phyloP scores from a whole-genome alignment of 768 basidiomycete species.

The Scleroderma citrinum region DNA sequence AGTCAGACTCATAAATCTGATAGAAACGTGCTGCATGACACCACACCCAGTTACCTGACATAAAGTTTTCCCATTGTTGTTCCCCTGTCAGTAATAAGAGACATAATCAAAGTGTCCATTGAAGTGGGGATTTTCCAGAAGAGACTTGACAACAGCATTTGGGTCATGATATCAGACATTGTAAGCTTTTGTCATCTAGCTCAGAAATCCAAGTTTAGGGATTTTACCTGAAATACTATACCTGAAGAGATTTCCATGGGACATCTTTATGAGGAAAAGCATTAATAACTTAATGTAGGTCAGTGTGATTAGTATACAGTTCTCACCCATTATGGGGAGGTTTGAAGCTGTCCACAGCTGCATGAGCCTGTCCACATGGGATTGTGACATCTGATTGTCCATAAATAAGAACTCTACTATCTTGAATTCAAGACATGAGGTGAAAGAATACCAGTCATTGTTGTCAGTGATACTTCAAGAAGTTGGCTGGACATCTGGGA shows the following conservation, averaged over 20 bases:
- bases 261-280: neutral
- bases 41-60: neutral
- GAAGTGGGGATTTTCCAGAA: neutral
- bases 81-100: neutral
- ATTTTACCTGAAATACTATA: neutral
- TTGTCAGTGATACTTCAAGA: neutral
- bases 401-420: slow-evolving; percentile 12
- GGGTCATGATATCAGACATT: neutral
- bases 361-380: slow-evolving; percentile 12
- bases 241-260: neutral
- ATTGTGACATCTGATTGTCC: slow-evolving; percentile 13
- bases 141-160: neutral
- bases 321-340: neutral
- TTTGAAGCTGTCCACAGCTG: slow-evolving; percentile 6
- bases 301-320: neutral
- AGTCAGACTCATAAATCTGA: neutral
- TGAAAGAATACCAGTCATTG: slow-evolving; percentile 16
- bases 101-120: neutral
- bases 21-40: neutral
- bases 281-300: neutral
- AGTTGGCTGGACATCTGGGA: neutral
- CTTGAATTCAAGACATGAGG: slow-evolving; percentile 11
- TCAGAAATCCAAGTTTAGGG: neutral
- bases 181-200: neutral
- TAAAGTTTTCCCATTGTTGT: neutral